Percentiles rank a stretch among this genome's conserved stretches.
Evolutionary conservation across 2,329 filamentous ascomycete genomes (phyloP).

Genomic region (Iodosphaeria phyllophila): DNA sequence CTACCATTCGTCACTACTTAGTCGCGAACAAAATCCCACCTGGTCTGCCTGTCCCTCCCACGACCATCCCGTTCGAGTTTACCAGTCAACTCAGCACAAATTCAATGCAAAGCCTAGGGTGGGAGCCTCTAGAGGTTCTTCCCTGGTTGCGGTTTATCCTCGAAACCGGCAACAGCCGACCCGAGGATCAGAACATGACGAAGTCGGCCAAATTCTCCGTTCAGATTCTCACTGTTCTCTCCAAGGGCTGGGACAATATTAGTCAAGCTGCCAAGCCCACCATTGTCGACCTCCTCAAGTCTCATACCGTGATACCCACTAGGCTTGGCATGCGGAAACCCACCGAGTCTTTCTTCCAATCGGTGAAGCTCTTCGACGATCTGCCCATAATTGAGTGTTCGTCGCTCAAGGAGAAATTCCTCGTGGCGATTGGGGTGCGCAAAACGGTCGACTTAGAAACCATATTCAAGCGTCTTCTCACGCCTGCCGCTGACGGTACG

Average conservation of each 20-base stretch:
- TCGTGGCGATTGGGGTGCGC: constrained; percentile 67
- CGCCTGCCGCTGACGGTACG: constrained; percentile 30
- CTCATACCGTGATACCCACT: constrained; percentile 67
- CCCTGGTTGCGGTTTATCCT: constrained; percentile 74
- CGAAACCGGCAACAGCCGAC: constrained; percentile 39
- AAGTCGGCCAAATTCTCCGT: constrained; percentile 55
- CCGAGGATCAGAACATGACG: constrained; percentile 50
- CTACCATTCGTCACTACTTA: constrained; percentile 56
- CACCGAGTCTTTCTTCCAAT: constrained; percentile 73
- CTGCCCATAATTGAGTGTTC: constrained; percentile 65
- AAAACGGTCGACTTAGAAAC: constrained; percentile 92
- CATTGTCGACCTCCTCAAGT: constrained; percentile 44
- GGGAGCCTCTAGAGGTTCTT: constrained; percentile 68
- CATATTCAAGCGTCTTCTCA: constrained; percentile 74
- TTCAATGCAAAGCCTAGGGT: constrained; percentile 67
- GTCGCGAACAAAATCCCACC: constrained; percentile 62
- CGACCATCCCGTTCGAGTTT: constrained; percentile 70
- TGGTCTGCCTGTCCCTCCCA: constrained; percentile 62
- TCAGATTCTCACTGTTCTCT: constrained; percentile 60
- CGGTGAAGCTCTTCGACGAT: constrained; percentile 90
- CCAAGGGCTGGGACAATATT: constrained; percentile 79
- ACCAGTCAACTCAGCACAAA: constrained; percentile 47
- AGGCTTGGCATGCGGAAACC: constrained; percentile 80
- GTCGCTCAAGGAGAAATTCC: constrained; percentile 77
- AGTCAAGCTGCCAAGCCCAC: constrained; percentile 45